phyloP scores from a whole-genome alignment of 2,329 filamentous ascomycete genomes.

The Elsinoe fawcettii region DNA sequence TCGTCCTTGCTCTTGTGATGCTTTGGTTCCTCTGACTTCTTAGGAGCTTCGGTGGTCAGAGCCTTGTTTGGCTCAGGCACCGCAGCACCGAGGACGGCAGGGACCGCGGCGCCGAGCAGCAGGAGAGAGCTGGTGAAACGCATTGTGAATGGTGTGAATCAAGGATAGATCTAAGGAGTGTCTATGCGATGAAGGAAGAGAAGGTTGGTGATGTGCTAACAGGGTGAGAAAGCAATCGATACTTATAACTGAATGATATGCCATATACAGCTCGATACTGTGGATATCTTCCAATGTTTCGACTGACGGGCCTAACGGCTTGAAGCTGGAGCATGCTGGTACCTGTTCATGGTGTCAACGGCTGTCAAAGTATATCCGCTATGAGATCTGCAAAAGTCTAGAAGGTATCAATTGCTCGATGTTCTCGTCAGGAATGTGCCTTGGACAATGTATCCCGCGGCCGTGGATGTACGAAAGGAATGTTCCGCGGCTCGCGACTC shows the following conservation, averaged over 20 bases:
- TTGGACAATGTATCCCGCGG: neutral
- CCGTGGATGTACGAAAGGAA: neutral
- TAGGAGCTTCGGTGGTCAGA: neutral
- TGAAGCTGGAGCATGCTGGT: neutral
- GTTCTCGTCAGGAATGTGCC: neutral
- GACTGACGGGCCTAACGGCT: neutral
- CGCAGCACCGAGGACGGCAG: neutral
- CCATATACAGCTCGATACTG: neutral
- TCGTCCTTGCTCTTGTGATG: constrained; percentile 4
- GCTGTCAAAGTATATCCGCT: constrained; percentile 8
- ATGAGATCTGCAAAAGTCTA: neutral
- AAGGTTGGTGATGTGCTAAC: neutral
- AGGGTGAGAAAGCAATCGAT: neutral
- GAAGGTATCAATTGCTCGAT: neutral
- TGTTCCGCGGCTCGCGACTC: neutral
- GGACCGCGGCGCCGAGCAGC: neutral
- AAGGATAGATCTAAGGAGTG: neutral
- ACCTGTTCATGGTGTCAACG: constrained; percentile 9
- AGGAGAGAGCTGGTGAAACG: constrained; percentile 1
- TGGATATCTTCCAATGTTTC: neutral
- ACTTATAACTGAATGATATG: neutral
- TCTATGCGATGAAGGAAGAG: neutral
- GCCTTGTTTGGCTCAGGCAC: neutral
- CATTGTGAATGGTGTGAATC: neutral
- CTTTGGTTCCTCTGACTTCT: neutral